Conservation (phyloP, 768 basidiomycete genomes). For the Tylopilus intermedius region DNA sequence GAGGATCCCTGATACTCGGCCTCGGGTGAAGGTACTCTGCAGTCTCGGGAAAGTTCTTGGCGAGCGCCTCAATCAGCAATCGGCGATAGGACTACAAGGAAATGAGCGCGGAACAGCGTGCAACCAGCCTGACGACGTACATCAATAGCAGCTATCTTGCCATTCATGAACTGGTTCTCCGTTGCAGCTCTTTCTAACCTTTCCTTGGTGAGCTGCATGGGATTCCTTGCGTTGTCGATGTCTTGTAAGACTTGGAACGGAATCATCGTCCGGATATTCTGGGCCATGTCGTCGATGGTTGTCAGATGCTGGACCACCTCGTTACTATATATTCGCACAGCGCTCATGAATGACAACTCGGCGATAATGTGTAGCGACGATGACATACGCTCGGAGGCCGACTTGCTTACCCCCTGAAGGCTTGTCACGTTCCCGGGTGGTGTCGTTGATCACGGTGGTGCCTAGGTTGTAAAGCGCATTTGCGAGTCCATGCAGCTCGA, state of each 20-base stretch:
- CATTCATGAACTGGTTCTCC: conserved; percentile 91
- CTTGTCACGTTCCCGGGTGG: conserved; percentile 74
- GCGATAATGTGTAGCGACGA: no score
- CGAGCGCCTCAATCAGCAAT: conserved; percentile 63
- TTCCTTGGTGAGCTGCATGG: conserved; percentile 77
- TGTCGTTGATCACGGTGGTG: conserved; percentile 78
- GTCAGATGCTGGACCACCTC: conserved; percentile 52
- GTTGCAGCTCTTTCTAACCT: conserved; percentile 75
- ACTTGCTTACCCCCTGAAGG: conserved; percentile 43
- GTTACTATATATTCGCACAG: conserved; percentile 42
- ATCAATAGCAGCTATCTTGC: conserved; percentile 74
- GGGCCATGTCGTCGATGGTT: conserved; percentile 23
- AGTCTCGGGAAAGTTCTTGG: conserved; percentile 65
- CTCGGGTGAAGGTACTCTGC: conserved; percentile 19
- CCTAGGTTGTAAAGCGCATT: conserved; percentile 28
- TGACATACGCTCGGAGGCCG: conserved; percentile 50
- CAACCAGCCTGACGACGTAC: conserved; percentile 30
- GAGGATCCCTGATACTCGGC: conserved; percentile 4
- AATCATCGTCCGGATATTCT: conserved; percentile 56
- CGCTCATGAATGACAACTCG: neutral
- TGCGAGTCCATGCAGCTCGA: conserved; percentile 71
- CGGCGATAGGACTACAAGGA: conserved; percentile 42
- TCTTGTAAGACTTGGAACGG: conserved; percentile 74
- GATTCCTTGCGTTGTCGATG: conserved; percentile 71
- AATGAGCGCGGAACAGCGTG: neutral